Conservation (phyloP, 495 filamentous ascomycete species). For the Hypomontagnella monticulosa region DNA sequence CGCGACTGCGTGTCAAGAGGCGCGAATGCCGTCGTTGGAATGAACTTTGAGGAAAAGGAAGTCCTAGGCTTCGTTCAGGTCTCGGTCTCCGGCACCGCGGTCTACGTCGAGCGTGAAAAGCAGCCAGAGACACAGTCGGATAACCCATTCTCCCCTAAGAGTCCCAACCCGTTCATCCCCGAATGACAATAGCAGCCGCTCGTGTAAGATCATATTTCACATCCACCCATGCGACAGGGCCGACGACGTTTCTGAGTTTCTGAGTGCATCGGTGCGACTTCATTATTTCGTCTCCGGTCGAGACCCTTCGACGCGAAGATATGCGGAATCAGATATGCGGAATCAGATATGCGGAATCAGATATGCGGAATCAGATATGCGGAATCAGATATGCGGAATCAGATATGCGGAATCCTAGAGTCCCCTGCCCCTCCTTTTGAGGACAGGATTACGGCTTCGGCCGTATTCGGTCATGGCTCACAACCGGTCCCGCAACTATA, state of each 20-base stretch:
- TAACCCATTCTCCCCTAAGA: background rate
- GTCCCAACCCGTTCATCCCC: conserved; percentile 25
- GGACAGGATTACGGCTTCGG: no score
- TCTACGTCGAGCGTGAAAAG: conserved; percentile 37
- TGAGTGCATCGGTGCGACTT: conserved; percentile 2
- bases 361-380: no score
- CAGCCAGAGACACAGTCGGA: background rate
- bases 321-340: no score
- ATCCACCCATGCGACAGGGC: background rate
- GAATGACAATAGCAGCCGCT: conserved; percentile 8
- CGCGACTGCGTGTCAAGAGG: conserved; percentile 37
- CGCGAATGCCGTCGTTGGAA: conserved; percentile 34
- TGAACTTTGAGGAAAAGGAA: conserved; percentile 33
- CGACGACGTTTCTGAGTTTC: background rate
- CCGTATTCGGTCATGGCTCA: no score
- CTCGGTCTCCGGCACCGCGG: conserved; percentile 36
- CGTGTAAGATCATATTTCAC: background rate
- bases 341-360: no score
- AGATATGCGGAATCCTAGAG: no score
- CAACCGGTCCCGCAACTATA: no score
- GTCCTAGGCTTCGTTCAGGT: conserved; percentile 38
- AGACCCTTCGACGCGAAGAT: no score
- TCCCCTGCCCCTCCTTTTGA: no score
- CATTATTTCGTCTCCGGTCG: background rate
- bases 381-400: no score